These are phyloP conservation scores for Pythium aristosporum DNA, from an alignment of 352 stramenopile genomes.

Conservation along the genomic window DNA sequence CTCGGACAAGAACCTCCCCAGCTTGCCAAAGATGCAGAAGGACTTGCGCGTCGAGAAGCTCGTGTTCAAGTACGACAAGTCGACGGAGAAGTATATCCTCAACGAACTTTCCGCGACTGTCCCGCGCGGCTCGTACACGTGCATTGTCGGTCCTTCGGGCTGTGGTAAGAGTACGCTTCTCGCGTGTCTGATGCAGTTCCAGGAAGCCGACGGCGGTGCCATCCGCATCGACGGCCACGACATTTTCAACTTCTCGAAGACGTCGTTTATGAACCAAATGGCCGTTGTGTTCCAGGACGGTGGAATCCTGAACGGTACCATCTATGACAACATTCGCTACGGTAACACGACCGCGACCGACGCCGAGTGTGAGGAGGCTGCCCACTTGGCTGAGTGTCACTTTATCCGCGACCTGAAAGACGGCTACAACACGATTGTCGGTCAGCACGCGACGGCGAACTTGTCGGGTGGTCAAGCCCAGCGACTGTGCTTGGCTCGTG, in stretches of 20 bases:
- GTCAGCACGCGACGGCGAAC: conserved; percentile 85
- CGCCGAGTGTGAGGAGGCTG: conserved; percentile 79
- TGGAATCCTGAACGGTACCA: conserved; percentile 85
- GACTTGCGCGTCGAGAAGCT: conserved; percentile 80
- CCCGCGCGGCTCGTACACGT: conserved; percentile 81
- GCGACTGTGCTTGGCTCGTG: conserved; percentile 82
- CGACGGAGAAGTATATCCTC: conserved; percentile 79
- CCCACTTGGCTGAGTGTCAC: conserved; percentile 75
- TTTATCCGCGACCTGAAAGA: conserved; percentile 85
- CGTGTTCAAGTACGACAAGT: conserved; percentile 87
- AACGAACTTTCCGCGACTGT: conserved; percentile 70
- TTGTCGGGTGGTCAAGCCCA: conserved; percentile 86
- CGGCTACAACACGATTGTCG: conserved; percentile 80
- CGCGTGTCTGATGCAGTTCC: conserved; percentile 88
- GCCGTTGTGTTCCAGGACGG: conserved; percentile 87
- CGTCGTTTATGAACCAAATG: conserved; percentile 87
- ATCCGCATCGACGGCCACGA: conserved; percentile 82
- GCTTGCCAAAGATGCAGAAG: conserved; percentile 80
- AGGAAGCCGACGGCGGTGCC: conserved; percentile 74
- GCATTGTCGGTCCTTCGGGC: conserved; percentile 80
- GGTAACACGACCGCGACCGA: conserved; percentile 70
- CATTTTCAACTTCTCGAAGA: conserved; percentile 86
- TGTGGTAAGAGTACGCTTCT: conserved; percentile 89
- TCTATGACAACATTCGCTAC: conserved; percentile 89
- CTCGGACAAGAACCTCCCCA: conserved; percentile 62